Evolutionary conservation across 352 stramenopile species (phyloP).

Genomic region (Globisporangium ultimum): DNA sequence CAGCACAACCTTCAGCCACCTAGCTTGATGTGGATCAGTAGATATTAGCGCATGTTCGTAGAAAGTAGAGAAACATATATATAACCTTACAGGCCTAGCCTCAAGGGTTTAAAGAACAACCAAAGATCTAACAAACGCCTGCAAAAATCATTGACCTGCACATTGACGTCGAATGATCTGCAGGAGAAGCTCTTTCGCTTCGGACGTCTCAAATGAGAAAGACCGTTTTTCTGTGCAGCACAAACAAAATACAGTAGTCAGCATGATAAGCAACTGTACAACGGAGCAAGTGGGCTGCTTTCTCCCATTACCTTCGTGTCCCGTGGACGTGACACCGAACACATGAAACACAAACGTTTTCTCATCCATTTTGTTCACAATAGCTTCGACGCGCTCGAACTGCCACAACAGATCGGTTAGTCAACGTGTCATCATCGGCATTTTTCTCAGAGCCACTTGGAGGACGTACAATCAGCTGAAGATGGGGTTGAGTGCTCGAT

Average conservation of each 20-base stretch:
- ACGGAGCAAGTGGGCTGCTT: neutral
- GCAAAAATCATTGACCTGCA: conserved; percentile 6
- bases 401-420: conserved; percentile 17
- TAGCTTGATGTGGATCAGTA: neutral
- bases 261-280: neutral
- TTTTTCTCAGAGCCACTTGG: neutral
- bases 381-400: conserved; percentile 64
- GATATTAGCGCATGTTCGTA: neutral
- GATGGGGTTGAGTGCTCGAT: conserved; percentile 34
- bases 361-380: conserved; percentile 60
- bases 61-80: neutral
- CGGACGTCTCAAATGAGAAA: conserved; percentile 54
- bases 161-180: conserved; percentile 44
- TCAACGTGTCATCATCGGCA: neutral
- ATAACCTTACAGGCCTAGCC: too few relatives aligned
- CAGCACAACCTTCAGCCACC: neutral
- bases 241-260: conserved; percentile 2
- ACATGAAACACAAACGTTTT: conserved; percentile 64
- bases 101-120: too few relatives aligned
- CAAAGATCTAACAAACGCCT: too few relatives aligned
- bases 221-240: conserved; percentile 51
- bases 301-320: conserved; percentile 30
- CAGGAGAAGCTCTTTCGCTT: conserved; percentile 50
- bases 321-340: conserved; percentile 42
- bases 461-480: conserved; percentile 61